Evolutionary conservation across 2,329 filamentous ascomycete genomes (phyloP), one percentile per base, ranked within the genome.

Genomic region (Geosmithia flava): DNA sequence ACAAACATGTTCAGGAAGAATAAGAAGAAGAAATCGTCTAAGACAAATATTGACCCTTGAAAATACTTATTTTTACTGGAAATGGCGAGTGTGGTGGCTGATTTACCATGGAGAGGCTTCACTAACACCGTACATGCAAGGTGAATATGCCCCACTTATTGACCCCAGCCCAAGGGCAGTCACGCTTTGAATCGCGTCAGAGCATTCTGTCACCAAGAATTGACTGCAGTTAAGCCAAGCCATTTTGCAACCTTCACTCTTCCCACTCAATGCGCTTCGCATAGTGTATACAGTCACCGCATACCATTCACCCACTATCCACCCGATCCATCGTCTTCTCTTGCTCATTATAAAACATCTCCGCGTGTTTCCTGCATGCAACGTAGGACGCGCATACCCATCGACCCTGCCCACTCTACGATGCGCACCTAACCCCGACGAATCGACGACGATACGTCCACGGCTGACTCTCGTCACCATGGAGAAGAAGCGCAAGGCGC

Each of bases 401-500:
- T 16, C 33, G 6, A 42, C 40, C 40, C 19, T 27, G 23, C 8
- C 23, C 8, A 27, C 23, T 27, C 23, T 27, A 27, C 33, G 6
- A 37, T 37, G 33, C 33, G 15, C 13, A 11, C 11, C 33, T 37
- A 37, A 16, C 3, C 13, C 11, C 33, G 33, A 37, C 33, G 33
- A 13, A 11, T 11, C 3, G 15, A 37, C 33, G 33, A 37, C 33
- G 23, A 27, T 8, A 27, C 23, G 23, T 27, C 23, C 23, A 27
- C 23, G 23, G 8, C 23, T 27, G 23, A 27, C 23, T 27, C 27
- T 6, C 27, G 27, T 37, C 43, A 45, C 48, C 45, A 83, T 83
- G 78, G 80, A 83, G 67, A 75, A 69, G 61, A 83, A 83, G 68
- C 72, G 80, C 59, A 83, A 81, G 66, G 65, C 82, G 51, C 79